Base-by-base conservation (phyloP, 225 moss, liverwort and hornwort species). In the Thuidium tamariscinum region DNA sequence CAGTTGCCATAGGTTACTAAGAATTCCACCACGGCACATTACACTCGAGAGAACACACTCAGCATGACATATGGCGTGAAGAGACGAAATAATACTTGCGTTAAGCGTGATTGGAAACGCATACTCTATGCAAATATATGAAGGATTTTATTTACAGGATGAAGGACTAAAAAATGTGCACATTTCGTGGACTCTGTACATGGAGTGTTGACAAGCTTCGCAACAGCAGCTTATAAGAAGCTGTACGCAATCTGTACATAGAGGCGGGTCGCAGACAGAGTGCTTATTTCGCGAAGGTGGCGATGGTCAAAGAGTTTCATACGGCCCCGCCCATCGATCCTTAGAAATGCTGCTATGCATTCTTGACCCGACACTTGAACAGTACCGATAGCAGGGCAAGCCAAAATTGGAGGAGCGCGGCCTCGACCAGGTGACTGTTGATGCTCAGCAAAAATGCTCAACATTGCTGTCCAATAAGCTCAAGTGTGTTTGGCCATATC, bases 401-500 rank as follows among this genome's bases (percentile, higher is more conserved):
- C 67, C 23, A 15, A 29, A 11, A 34, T 51, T 42, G 30, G 60
- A 62, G 61, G n/a, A 57, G 9, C 32, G 48, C 56, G 8, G 32
- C 44, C 20, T 57, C 65, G 54, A 55, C 51, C 39, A 81, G 59
- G 34, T 57, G 48, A 78, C 36, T 19, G 62, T 13, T 12, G 11
- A 59, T 10, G 71, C 57, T 42, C 42, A 5, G 32, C 30, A 57
- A 71, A n/a, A 37, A 26, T 17, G 46, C 23, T 36, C 62, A 62
- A 9, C 16, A 10, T 13, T 42, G 18, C 9, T 34, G 56, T 64
- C 37, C 46, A 32, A 16, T 44, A 44, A 21, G 41, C 52, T 82
- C 36, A 90, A 5, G 92, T 88, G 73, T 92, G 92, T 19, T 84
- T 86, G 48, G 92, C 92, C 92, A 92, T 92, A 30, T 90, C 77